Base-by-base conservation (phyloP, 176 grass and related monocot species). In the Tillandsia leiboldiana region DNA sequence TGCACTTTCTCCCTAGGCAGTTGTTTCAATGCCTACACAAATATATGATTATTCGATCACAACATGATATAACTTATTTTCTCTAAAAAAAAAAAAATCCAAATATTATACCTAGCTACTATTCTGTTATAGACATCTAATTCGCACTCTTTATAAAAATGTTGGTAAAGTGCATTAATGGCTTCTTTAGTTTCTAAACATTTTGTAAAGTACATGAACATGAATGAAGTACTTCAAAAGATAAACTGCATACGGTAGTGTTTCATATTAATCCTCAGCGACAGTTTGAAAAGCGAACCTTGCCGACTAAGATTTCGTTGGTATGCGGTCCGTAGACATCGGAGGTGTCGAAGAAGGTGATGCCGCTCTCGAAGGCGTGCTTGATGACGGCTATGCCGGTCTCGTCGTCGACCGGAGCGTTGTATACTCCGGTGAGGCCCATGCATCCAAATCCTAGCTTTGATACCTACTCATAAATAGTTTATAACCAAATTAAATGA, bases 281-380 rank as follows among this genome's bases (percentile, higher is more conserved):
- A 20, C 20, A 20, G 20, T 20, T 20, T 20, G 20, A 20, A 20
- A 20, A 20, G 20, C 20, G 20, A 20, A 20, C 20, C 20, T 91
- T 91, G 50, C 92, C 85, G 9, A 96, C 56, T 71, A 96, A 87
- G 62, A 80, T 73, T 50, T 96, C 92, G 72, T 84, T 89, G 67
- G 81, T 76, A 13, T 33, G 78, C 68, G 81, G 78, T 12, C 92
- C 92, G 48, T 96, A 96, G 7, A 76, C 72, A 73, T 96, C 64
- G 65, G 88, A 73, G 75, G 85, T 96, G 75, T 96, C 91, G 72
- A 96, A 91, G 62, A 96, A 88, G 68, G 88, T 91, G 72, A 96
- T 68, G 33, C 92, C 85, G 12, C 73, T 84, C 68, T 54, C 27
- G 79, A 96, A 96, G 7, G 88, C 92, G 75, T 89, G 83, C 29